A percentile compares a stretch with the other conserved stretches of the same genome.
phyloP scores from a whole-genome alignment of 352 stramenopile genomes.

The Globisporangium ultimum region DNA sequence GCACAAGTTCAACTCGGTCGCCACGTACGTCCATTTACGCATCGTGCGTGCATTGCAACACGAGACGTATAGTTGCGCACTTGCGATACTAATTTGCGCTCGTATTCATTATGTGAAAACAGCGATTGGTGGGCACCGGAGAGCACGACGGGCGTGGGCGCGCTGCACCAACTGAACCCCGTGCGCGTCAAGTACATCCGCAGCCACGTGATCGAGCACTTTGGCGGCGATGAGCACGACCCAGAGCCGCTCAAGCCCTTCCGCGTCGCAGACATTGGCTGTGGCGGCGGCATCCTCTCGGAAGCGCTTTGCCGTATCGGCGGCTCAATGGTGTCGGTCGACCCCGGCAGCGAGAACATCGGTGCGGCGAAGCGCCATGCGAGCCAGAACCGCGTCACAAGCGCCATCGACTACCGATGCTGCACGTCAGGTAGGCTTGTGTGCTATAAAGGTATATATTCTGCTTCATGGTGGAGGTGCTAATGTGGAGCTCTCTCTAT shows the following conservation, averaged over 20 bases:
- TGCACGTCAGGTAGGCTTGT: slow-evolving; percentile 56
- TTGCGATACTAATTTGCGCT: neutral
- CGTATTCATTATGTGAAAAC: neutral
- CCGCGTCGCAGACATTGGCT: slow-evolving; percentile 74
- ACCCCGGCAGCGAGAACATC: slow-evolving; percentile 74
- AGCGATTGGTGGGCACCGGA: slow-evolving; percentile 83
- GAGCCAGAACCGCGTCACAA: slow-evolving; percentile 40
- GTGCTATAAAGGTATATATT: too few species aligned
- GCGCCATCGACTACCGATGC: slow-evolving; percentile 76
- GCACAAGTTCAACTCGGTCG: slow-evolving; percentile 74
- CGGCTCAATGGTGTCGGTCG: slow-evolving; percentile 65
- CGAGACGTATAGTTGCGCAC: neutral
- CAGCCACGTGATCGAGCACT: slow-evolving; percentile 61
- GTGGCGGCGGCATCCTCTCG: slow-evolving; percentile 80
- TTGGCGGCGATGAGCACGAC: slow-evolving; percentile 43
- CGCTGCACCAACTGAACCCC: slow-evolving; percentile 80
- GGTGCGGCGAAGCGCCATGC: slow-evolving; percentile 66
- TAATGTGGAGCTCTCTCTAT: neutral
- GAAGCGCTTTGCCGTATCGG: slow-evolving; percentile 77
- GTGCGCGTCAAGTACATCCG: slow-evolving; percentile 86
- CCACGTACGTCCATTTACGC: slow-evolving; percentile 39
- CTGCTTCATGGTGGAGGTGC: too few species aligned
- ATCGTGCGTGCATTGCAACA: neutral
- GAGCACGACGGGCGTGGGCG: slow-evolving; percentile 69
- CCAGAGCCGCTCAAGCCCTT: slow-evolving; percentile 47